Evolutionary conservation across 129 eudicot species (phyloP).

Genomic region (Centrapalus pauciflorus): DNA sequence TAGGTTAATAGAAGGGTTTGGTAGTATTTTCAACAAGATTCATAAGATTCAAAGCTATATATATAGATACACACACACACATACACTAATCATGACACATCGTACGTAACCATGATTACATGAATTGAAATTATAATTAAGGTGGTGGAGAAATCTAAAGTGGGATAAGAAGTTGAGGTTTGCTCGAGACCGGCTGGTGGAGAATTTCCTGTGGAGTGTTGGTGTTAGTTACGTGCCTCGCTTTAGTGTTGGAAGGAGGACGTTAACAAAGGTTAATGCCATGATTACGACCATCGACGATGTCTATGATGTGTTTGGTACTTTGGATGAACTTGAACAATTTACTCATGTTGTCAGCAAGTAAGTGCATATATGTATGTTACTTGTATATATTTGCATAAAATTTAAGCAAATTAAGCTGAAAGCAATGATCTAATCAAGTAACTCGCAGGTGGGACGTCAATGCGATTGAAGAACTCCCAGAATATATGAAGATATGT

Average conservation of each 20-base stretch:
- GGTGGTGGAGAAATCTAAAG: slow-evolving; percentile 35
- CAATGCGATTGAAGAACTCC: slow-evolving; percentile 22
- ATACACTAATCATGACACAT: neutral
- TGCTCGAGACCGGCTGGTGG: slow-evolving; percentile 38
- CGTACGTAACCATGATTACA: neutral
- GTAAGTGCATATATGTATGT: neutral
- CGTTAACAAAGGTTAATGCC: slow-evolving; percentile 14
- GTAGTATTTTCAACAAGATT: too few species aligned
- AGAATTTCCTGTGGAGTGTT: slow-evolving; percentile 33
- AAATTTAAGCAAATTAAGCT: neutral
- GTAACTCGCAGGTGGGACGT: slow-evolving; percentile 35
- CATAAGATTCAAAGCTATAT: too few species aligned
- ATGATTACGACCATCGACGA: slow-evolving; percentile 40
- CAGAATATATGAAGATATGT: slow-evolving; percentile 35
- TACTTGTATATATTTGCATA: neutral
- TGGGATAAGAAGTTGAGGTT: slow-evolving; percentile 32
- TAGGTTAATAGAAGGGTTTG: too few species aligned
- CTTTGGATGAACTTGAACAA: slow-evolving; percentile 30
- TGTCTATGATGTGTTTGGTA: slow-evolving; percentile 44
- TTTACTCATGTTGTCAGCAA: slow-evolving; percentile 25
- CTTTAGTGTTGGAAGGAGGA: slow-evolving; percentile 22
- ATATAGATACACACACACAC: neutral
- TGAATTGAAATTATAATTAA: neutral
- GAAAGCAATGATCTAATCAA: too few species aligned
- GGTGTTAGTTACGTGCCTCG: slow-evolving; percentile 24